phyloP scores from a whole-genome alignment of 371 early-diverging fungal genomes.

The Coemansia sp. region DNA sequence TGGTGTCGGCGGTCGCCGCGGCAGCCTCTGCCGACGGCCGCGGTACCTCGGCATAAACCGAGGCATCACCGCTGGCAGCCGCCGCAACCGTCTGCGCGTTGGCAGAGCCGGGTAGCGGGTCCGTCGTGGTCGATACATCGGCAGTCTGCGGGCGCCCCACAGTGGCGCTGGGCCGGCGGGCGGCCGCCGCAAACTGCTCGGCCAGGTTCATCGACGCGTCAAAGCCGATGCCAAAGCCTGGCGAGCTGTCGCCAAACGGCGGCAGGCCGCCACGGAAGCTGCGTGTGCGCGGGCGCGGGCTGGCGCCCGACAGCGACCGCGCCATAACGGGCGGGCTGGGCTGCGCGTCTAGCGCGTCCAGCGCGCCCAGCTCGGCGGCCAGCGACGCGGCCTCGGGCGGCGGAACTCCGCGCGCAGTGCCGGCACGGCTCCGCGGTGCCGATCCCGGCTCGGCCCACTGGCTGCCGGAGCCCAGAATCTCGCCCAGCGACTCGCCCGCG shows the following conservation, averaged over 20 bases:
- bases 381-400: slow-evolving; percentile 16
- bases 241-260: slow-evolving; percentile 28
- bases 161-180: slow-evolving; percentile 12
- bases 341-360: slow-evolving; percentile 2
- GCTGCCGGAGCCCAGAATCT: slow-evolving; percentile 31
- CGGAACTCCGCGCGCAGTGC: slow-evolving; percentile 12
- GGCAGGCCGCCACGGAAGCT: slow-evolving; percentile 27
- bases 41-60: neutral
- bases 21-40: slow-evolving; percentile 11
- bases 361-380: slow-evolving; percentile 30
- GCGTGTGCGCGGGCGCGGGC: slow-evolving; percentile 19
- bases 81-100: neutral
- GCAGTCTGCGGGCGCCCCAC: slow-evolving; percentile 28
- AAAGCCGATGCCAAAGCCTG: slow-evolving; percentile 41
- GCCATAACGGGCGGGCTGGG: slow-evolving; percentile 9
- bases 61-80: neutral
- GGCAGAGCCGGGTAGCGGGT: neutral
- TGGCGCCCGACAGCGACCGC: slow-evolving; percentile 7
- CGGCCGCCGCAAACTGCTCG: slow-evolving; percentile 37
- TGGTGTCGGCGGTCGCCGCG: neutral
- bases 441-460: slow-evolving; percentile 42
- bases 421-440: slow-evolving; percentile 10
- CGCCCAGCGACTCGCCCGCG: slow-evolving; percentile 42
- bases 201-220: slow-evolving; percentile 36
- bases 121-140: slow-evolving; percentile 36